These are phyloP conservation scores for Pseudopithomyces maydicus DNA, from an alignment of 2,329 filamentous ascomycete genomes.

Conservation along the genomic window DNA sequence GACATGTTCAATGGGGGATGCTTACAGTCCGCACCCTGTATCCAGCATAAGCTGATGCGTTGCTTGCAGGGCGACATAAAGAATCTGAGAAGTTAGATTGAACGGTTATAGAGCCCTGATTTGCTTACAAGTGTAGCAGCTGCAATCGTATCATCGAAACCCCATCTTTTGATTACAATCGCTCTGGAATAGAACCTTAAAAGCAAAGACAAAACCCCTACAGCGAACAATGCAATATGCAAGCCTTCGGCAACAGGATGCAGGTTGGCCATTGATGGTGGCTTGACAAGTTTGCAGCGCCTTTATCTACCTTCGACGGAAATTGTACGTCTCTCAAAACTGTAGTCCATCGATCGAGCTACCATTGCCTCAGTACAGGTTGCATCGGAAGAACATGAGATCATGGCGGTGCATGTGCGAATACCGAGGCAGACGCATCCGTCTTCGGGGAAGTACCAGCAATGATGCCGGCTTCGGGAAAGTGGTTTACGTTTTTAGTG, in stretches of 20 bases:
- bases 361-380: background rate
- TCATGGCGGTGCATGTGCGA: no score
- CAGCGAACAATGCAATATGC: background rate
- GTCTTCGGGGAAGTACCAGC: no score
- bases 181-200: background rate
- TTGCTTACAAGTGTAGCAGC: background rate
- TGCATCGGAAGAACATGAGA: no score
- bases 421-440: no score
- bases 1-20: background rate
- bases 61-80: constrained; percentile 1
- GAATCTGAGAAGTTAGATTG: background rate
- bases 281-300: background rate
- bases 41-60: background rate
- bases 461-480: no score
- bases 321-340: background rate
- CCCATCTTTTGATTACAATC: background rate
- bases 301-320: background rate
- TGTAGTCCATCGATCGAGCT: background rate
- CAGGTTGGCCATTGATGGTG: background rate
- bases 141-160: background rate
- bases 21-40: background rate
- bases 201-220: background rate
- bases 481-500: no score
- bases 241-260: background rate
- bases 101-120: background rate